phyloP scores from a whole-genome alignment of 73 alveolate genomes.

The Tetrahymena borealis region DNA sequence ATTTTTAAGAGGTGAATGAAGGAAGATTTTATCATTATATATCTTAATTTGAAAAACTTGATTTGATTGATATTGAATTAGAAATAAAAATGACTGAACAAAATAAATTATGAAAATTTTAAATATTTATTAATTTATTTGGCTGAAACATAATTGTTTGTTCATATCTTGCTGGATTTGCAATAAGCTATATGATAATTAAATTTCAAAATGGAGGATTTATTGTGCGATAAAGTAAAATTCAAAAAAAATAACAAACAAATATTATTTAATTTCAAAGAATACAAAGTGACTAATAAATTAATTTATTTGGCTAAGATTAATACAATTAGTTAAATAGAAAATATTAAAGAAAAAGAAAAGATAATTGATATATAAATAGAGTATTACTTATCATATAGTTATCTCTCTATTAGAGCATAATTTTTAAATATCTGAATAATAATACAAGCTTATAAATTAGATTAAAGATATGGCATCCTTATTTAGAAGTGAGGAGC shows the following conservation, averaged over 20 bases:
- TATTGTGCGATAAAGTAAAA: background rate
- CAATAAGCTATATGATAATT: background rate
- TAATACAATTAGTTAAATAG: too few relatives aligned
- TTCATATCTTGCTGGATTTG: too few relatives aligned
- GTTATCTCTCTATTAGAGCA: background rate
- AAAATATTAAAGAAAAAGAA: background rate
- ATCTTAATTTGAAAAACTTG: too few relatives aligned
- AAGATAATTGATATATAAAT: background rate
- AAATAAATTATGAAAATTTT: too few relatives aligned
- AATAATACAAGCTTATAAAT: background rate
- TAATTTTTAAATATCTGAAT: background rate
- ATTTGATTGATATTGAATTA: too few relatives aligned
- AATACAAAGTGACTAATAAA: background rate
- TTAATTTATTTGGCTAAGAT: background rate
- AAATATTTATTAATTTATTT: too few relatives aligned
- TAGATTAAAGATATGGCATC: background rate
- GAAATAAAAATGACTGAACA: background rate
- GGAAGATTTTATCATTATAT: too few relatives aligned
- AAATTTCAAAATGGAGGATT: background rate
- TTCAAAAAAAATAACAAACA: background rate
- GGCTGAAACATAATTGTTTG: too few relatives aligned
- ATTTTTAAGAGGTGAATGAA: too few relatives aligned
- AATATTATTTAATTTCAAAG: background rate
- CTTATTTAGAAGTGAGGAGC: conserved; percentile 1
- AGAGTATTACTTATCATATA: background rate